Conservation (phyloP, 176 grass and related monocot species). For the Dendrocalamus sinicus region DNA sequence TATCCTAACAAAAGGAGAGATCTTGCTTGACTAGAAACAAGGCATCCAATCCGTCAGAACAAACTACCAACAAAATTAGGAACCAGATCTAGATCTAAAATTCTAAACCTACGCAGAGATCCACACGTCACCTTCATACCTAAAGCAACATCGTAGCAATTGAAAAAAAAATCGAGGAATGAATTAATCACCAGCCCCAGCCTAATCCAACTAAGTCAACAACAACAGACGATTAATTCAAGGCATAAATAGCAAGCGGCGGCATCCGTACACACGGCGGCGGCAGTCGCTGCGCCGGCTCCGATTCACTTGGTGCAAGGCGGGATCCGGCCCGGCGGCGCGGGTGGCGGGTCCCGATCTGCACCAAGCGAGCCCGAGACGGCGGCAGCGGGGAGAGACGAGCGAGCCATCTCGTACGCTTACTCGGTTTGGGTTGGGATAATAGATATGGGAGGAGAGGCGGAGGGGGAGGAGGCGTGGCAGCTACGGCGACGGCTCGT, state of each 20-base stretch:
- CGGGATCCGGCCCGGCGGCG: conserved; percentile 73
- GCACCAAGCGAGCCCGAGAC: conserved; percentile 99
- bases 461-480: conserved; percentile 17
- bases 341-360: conserved; percentile 91
- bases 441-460: background rate
- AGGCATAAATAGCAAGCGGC: background rate
- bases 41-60: background rate
- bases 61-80: background rate
- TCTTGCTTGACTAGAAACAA: background rate
- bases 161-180: too few species aligned
- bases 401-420: background rate
- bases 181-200: too few species aligned
- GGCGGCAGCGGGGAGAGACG: conserved; percentile 44
- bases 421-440: background rate
- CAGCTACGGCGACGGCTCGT: conserved; percentile 32
- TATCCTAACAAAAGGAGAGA: background rate
- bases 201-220: background rate
- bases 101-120: background rate
- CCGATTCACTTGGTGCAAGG: conserved; percentile 99
- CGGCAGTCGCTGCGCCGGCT: conserved; percentile 65
- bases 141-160: background rate
- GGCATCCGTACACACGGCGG: background rate
- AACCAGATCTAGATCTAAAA: conserved; percentile 51
- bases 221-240: background rate
- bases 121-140: background rate